Conservation (phyloP, 1,284 basidiomycete species). For the Ganoderma multipileum region DNA sequence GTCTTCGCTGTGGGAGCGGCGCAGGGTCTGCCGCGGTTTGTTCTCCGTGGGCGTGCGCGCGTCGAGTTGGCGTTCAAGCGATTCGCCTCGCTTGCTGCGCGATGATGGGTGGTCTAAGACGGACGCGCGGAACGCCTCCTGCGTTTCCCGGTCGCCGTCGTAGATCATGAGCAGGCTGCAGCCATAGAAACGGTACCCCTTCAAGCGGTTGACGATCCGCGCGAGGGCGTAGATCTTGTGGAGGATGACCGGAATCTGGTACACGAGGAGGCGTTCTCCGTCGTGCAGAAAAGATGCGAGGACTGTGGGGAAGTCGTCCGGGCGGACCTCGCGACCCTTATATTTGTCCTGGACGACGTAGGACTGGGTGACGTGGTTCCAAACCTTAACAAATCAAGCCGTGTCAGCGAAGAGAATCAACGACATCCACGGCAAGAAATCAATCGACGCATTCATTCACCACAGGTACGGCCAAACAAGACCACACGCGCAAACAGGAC, state of each 20-base stretch:
- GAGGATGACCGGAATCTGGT: constrained; percentile 92
- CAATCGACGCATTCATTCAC: background rate
- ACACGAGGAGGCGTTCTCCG: constrained; percentile 83
- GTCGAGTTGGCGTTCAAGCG: constrained; percentile 62
- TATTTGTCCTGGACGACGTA: constrained; percentile 98
- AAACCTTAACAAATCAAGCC: constrained; percentile 66
- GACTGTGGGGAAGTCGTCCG: constrained; percentile 85
- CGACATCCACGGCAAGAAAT: background rate
- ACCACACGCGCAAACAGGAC: constrained; percentile 22
- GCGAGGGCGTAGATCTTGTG: constrained; percentile 96
- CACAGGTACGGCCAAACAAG: constrained; percentile 12
- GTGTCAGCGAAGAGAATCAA: constrained; percentile 26
- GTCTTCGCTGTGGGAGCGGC: constrained; percentile 81
- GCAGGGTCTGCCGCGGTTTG: constrained; percentile 50
- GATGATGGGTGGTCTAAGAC: constrained; percentile 73
- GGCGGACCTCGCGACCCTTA: constrained; percentile 88
- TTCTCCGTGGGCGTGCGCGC: constrained; percentile 16
- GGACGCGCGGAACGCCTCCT: constrained; percentile 72
- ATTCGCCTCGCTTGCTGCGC: constrained; percentile 79
- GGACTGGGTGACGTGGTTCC: constrained; percentile 82
- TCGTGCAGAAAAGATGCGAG: constrained; percentile 88
- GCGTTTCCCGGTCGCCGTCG: constrained; percentile 91
- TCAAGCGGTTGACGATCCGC: constrained; percentile 85
- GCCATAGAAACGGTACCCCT: constrained; percentile 97
- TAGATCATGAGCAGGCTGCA: constrained; percentile 98